A percentile compares a stretch with the other conserved stretches of the same genome.
Evolutionary conservation across 2,329 filamentous ascomycete species (phyloP).

Genomic region (Xylariales sp.): DNA sequence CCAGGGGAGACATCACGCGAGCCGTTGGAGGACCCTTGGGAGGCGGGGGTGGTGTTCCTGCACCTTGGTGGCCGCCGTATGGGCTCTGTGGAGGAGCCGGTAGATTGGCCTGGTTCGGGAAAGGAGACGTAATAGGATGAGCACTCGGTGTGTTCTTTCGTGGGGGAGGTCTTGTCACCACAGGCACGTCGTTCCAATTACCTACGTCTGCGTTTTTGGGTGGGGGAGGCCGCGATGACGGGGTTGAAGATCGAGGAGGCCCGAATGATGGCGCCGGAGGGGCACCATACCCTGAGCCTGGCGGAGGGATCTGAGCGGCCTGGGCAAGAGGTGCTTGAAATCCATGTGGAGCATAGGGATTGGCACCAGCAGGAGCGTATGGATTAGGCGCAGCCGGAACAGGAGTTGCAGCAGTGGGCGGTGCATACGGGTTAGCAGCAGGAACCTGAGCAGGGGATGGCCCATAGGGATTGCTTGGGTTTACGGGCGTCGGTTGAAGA

Average conservation of each 20-base stretch:
- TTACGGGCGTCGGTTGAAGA: slow-evolving; percentile 52
- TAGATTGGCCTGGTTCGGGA: slow-evolving; percentile 71
- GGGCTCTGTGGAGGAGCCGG: slow-evolving; percentile 66
- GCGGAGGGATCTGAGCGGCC: slow-evolving; percentile 41
- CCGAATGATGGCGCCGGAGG: slow-evolving; percentile 56
- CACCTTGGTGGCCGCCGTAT: slow-evolving; percentile 68
- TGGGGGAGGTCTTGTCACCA: slow-evolving; percentile 77
- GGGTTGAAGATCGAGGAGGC: slow-evolving; percentile 73
- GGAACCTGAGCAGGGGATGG: slow-evolving; percentile 43
- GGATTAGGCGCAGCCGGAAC: slow-evolving; percentile 49
- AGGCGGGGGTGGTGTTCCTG: slow-evolving; percentile 80
- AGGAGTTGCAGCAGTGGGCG: slow-evolving; percentile 46
- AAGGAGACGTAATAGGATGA: slow-evolving; percentile 78
- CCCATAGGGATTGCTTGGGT: slow-evolving; percentile 50
- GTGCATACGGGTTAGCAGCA: slow-evolving; percentile 51
- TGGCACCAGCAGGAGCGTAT: slow-evolving; percentile 48
- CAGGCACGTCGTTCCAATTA: slow-evolving; percentile 95
- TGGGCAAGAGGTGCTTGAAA: slow-evolving; percentile 66
- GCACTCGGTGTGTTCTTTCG: slow-evolving; percentile 80
- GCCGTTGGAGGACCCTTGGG: slow-evolving; percentile 81
- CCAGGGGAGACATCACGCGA: slow-evolving; percentile 78
- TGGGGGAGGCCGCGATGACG: slow-evolving; percentile 75
- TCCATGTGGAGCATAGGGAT: slow-evolving; percentile 57
- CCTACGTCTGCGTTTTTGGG: slow-evolving; percentile 77
- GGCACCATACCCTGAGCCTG: slow-evolving; percentile 46